Conservation (phyloP, 2,329 filamentous ascomycete species). For the Pyrenochaeta sp. region DNA sequence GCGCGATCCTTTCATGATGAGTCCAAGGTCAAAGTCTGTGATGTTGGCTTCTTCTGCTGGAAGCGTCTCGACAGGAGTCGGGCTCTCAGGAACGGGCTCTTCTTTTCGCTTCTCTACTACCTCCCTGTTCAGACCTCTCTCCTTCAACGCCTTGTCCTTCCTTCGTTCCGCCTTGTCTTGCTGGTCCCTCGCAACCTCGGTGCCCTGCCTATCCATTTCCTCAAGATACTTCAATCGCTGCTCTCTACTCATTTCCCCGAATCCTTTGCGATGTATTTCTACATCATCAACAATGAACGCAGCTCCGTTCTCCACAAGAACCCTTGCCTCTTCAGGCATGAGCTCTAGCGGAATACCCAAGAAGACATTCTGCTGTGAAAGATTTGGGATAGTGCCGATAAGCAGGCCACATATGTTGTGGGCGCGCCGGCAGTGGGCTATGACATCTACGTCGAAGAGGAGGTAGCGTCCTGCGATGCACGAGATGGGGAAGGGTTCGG, state of each 20-base stretch:
- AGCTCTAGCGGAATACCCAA: slow-evolving; percentile 87
- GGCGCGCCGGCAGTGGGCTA: slow-evolving; percentile 77
- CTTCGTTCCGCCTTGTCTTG: slow-evolving; percentile 58
- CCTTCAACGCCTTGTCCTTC: slow-evolving; percentile 59
- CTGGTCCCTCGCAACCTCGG: slow-evolving; percentile 57
- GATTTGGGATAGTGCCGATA: slow-evolving; percentile 86
- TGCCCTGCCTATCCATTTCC: slow-evolving; percentile 62
- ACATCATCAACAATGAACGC: slow-evolving; percentile 84
- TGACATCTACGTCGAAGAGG: slow-evolving; percentile 84
- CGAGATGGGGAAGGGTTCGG: slow-evolving; percentile 77
- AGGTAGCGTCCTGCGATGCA: slow-evolving; percentile 82
- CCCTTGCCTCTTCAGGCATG: slow-evolving; percentile 85
- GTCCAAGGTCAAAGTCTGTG: slow-evolving; percentile 26
- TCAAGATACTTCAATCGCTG: slow-evolving; percentile 69
- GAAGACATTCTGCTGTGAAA: slow-evolving; percentile 94
- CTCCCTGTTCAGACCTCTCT: slow-evolving; percentile 49
- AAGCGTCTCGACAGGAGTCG: slow-evolving; percentile 18
- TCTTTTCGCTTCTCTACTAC: slow-evolving; percentile 10
- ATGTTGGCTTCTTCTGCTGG: slow-evolving; percentile 14
- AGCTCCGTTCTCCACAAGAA: slow-evolving; percentile 78
- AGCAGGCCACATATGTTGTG: slow-evolving; percentile 87
- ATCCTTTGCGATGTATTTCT: slow-evolving; percentile 70
- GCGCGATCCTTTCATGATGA: slow-evolving; percentile 36
- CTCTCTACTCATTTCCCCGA: slow-evolving; percentile 65
- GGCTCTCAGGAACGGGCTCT: slow-evolving; percentile 17